phyloP scores from a whole-genome alignment of 78 protist species.

The Cavenderia fasciculata region DNA sequence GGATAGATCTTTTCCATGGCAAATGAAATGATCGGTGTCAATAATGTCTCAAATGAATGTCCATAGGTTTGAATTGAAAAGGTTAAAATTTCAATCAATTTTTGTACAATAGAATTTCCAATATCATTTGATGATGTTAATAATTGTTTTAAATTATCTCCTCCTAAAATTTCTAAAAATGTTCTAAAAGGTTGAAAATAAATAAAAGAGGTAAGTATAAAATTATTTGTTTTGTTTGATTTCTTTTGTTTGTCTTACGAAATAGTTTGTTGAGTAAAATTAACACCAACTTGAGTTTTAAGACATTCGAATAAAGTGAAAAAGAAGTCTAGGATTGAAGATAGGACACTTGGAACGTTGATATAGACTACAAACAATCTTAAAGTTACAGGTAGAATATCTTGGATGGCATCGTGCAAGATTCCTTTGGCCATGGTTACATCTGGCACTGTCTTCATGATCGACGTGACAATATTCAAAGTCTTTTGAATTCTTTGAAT shows the following conservation, averaged over 20 bases:
- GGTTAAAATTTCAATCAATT: conserved; percentile 40
- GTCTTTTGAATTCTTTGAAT: conserved; percentile 30
- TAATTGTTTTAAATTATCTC: conserved; percentile 35
- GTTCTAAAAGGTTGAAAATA: neutral
- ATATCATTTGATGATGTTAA: conserved; percentile 5
- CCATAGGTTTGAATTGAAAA: conserved; percentile 50
- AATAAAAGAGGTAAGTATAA: neutral
- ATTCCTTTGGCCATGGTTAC: conserved; percentile 36
- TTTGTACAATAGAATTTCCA: conserved; percentile 18
- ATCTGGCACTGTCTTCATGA: conserved; percentile 48
- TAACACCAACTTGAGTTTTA: conserved; percentile 55
- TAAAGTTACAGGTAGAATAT: conserved; percentile 20
- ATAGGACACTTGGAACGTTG: neutral
- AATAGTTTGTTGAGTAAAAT: conserved; percentile 54
- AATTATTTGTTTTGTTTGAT: too few species aligned
- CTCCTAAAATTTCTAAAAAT: conserved; percentile 47
- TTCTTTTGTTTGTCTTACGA: neutral
- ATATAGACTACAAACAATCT: conserved; percentile 20
- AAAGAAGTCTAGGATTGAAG: conserved; percentile 44
- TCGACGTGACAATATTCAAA: conserved; percentile 10
- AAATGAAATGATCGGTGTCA: conserved; percentile 5
- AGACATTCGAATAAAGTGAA: conserved; percentile 39
- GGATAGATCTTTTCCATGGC: conserved; percentile 56
- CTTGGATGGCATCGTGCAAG: conserved; percentile 58
- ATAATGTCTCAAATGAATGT: conserved; percentile 30